Conservation (phyloP, 306 rosid genomes). For the Mimosa bimucronata region DNA sequence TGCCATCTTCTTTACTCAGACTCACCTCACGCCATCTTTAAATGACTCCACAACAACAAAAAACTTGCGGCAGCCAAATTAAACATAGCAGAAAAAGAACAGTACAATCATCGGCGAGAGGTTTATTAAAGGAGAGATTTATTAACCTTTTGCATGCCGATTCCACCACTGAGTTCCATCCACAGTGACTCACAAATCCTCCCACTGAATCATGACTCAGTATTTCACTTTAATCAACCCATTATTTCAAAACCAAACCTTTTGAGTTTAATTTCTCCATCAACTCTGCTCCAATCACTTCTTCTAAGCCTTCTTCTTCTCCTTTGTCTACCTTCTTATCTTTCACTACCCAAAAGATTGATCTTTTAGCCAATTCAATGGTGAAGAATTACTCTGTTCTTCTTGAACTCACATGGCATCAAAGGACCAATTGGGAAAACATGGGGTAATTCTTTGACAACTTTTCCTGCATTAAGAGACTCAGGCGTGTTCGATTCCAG, state of each 20-base stretch:
- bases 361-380: constrained; percentile 49
- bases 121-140: too few species aligned
- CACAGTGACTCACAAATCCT: too few species aligned
- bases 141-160: too few species aligned
- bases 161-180: too few species aligned
- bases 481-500: constrained; percentile 37
- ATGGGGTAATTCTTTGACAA: constrained; percentile 36
- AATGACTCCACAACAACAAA: too few species aligned
- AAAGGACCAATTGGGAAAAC: constrained; percentile 47
- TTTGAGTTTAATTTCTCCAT: constrained; percentile 40
- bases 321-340: constrained; percentile 56
- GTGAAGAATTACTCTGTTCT: neutral
- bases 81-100: too few species aligned
- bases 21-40: too few species aligned
- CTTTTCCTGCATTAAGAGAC: constrained; percentile 39
- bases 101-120: too few species aligned
- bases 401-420: constrained; percentile 43
- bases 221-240: too few species aligned
- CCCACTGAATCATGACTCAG: too few species aligned
- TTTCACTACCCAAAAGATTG: constrained; percentile 57
- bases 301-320: constrained; percentile 44
- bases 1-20: too few species aligned
- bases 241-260: constrained; percentile 52
- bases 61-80: too few species aligned
- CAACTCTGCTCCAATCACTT: constrained; percentile 44